phyloP scores from a whole-genome alignment of 192 early-diverging fungal species.

The Mortierella alpina region DNA sequence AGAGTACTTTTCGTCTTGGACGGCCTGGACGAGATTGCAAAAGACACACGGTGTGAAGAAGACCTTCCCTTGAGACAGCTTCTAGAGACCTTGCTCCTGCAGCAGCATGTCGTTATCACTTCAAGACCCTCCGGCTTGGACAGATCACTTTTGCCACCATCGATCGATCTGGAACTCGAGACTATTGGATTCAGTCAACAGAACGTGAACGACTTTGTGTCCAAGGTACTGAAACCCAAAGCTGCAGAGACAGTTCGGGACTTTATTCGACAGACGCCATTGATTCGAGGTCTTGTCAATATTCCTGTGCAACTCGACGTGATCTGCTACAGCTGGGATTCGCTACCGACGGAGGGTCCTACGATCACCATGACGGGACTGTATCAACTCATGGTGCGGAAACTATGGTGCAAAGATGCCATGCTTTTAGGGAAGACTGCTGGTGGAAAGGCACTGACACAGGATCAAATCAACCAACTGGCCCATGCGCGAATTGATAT shows the following conservation, averaged over 20 bases:
- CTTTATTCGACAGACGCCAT: conserved; percentile 14
- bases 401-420: conserved; percentile 19
- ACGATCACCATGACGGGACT: conserved; percentile 11
- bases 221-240: background rate
- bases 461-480: background rate
- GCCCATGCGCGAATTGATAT: background rate
- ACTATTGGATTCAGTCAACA: conserved; percentile 16
- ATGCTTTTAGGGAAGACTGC: background rate
- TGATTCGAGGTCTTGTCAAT: conserved; percentile 28
- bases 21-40: conserved; percentile 12
- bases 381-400: conserved; percentile 12
- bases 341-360: background rate
- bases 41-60: background rate
- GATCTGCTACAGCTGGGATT: conserved; percentile 15
- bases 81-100: background rate
- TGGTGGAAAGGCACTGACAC: background rate
- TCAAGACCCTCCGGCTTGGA: conserved; percentile 9
- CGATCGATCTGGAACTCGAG: conserved; percentile 9
- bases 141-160: background rate
- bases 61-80: background rate
- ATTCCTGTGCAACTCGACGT: conserved; percentile 23
- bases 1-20: conserved; percentile 11
- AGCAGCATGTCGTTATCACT: conserved; percentile 10
- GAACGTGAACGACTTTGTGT: conserved; percentile 1
- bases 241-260: conserved; percentile 5